Evolutionary conservation across 768 basidiomycete genomes (phyloP), one percentile per base, ranked within the genome.

Genomic region (Mycena chlorophos): DNA sequence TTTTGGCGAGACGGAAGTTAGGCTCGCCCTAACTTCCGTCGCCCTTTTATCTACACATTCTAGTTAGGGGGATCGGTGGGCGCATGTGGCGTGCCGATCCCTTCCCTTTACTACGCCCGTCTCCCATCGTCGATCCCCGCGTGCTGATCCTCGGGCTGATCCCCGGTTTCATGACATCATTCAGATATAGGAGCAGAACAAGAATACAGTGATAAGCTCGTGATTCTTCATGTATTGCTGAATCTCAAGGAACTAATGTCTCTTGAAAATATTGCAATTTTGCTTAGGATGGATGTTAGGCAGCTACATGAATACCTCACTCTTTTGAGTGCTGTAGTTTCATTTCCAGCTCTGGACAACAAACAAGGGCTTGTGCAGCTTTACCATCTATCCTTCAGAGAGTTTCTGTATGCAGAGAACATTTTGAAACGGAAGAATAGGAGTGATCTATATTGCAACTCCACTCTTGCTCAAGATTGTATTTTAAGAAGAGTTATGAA

Each of bases 221-320:
- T 37, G 20, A 25, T 54, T 13, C 53, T 54, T 14, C 34, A 47
- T 26, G 37, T 37, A 20, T 4, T 54, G 10, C 40, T 54, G 14
- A 28, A 48, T 48, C 37, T 54, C 27, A 10, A 48, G 30, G 53
- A 54, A 34, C 53, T 46, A 27, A 29, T 54, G n/a, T 23, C 31
- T 48, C 30, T 48, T 4, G 3, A 38, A 10, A 26, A 17, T 47
- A 30, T 54, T 4, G 43, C 31, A 20, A 38, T 37, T 17, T 48
- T 54, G 46, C 31, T 49, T 17, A 29, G 48, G 17, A 38, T 47
- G 42, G 19, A 47, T 14, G 28, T 20, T 16, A 28, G 26, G 26
- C 17, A 31, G 14, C 27, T 54, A 17, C 16, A 27, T 17, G 16
- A 34, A 14, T 25, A 20, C 14, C 22, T 54, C 4, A 20, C n/a